Evolutionary conservation across 345 rosid genomes (phyloP).

Genomic region (Hypericum perforatum): DNA sequence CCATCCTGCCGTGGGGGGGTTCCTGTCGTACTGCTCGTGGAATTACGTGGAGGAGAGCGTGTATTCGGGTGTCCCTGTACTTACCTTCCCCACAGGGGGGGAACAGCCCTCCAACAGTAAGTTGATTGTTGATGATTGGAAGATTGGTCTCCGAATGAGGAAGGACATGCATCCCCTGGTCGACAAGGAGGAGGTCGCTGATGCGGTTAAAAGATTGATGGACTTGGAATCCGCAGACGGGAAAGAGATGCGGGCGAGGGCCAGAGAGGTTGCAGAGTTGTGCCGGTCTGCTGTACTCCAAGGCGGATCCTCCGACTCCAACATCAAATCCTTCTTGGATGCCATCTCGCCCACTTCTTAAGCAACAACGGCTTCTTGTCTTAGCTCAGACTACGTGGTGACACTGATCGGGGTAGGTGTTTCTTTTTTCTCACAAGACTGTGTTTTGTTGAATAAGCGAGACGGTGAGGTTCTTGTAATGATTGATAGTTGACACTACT

Average conservation of each 20-base stretch:
- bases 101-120: slow-evolving; percentile 8
- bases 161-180: slow-evolving; percentile 16
- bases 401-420: too few species aligned
- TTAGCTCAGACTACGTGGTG: too few species aligned
- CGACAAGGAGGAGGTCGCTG: slow-evolving; percentile 22
- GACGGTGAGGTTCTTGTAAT: too few species aligned
- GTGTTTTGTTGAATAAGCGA: too few species aligned
- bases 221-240: slow-evolving; percentile 17
- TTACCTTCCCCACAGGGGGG: background rate
- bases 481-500: too few species aligned
- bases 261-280: slow-evolving; percentile 11
- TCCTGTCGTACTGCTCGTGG: slow-evolving; percentile 12
- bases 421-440: too few species aligned
- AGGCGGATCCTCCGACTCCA: slow-evolving; percentile 27
- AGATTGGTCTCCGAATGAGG: slow-evolving; percentile 4
- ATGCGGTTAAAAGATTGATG: slow-evolving; percentile 12
- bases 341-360: too few species aligned
- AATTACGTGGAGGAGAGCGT: slow-evolving; percentile 9
- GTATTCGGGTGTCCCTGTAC: slow-evolving; percentile 8
- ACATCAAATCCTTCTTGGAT: too few species aligned
- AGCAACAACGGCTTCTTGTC: too few species aligned
- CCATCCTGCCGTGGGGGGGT: slow-evolving; percentile 14
- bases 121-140: slow-evolving; percentile 9
- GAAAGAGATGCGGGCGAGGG: slow-evolving; percentile 26
- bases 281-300: slow-evolving; percentile 23